A percentile compares a stretch with the other conserved stretches of the same genome.
These are phyloP conservation scores for Castanea crenata DNA, from an alignment of 306 rosid species.

Conservation along the genomic window DNA sequence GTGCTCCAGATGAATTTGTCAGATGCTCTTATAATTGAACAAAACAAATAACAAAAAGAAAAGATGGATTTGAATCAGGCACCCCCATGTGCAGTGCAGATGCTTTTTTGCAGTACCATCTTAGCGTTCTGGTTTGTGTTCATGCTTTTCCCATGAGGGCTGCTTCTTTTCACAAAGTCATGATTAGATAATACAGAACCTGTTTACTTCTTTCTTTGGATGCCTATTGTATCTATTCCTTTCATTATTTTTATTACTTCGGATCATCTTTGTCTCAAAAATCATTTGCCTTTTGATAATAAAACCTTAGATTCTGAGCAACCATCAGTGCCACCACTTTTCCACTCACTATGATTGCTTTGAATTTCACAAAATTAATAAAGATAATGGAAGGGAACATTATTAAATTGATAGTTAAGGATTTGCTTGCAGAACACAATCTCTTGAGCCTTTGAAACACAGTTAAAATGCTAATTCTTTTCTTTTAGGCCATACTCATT, in stretches of 20 bases:
- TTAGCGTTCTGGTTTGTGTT: slow-evolving; percentile 9
- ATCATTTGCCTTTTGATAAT: slow-evolving; percentile 27
- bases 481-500: not conserved
- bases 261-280: slow-evolving; percentile 26
- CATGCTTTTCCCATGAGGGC: slow-evolving; percentile 33
- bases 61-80: slow-evolving; percentile 28
- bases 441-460: slow-evolving; percentile 5
- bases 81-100: slow-evolving; percentile 32
- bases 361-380: slow-evolving; percentile 14
- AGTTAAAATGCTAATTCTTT: not conserved
- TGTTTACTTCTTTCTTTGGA: slow-evolving; percentile 37
- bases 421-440: slow-evolving; percentile 19
- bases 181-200: slow-evolving; percentile 33
- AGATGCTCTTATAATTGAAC: not conserved
- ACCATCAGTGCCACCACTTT: slow-evolving; percentile 4
- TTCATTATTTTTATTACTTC: slow-evolving; percentile 13
- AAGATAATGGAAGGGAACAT: not conserved
- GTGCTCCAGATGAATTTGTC: not conserved
- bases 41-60: not conserved
- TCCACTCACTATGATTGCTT: slow-evolving; percentile 5
- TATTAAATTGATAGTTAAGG: not conserved
- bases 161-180: slow-evolving; percentile 35
- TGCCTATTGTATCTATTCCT: slow-evolving; percentile 32
- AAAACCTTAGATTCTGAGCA: slow-evolving; percentile 23
- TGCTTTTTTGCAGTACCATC: slow-evolving; percentile 28